phyloP scores from a whole-genome alignment of 2,329 filamentous ascomycete species.

The Trichophaea hybrida region DNA sequence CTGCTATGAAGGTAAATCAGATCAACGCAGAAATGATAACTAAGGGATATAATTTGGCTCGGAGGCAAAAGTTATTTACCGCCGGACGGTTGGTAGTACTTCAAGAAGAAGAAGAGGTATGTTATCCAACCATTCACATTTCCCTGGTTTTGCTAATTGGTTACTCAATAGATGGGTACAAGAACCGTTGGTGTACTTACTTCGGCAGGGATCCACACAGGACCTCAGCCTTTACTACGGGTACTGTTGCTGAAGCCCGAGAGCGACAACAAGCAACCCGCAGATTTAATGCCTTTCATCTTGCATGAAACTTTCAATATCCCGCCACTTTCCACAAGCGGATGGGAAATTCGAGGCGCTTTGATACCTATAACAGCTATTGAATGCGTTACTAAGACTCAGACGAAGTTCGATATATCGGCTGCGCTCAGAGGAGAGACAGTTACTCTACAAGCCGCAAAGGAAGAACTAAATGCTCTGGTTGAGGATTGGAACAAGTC shows the following conservation, averaged over 20 bases:
- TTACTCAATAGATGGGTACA: conserved; percentile 11
- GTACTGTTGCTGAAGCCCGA: conserved; percentile 22
- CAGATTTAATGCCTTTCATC: conserved; percentile 77
- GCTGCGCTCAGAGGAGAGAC: conserved; percentile 31
- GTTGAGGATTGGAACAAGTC: conserved; percentile 60
- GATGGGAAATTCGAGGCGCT: conserved; percentile 46
- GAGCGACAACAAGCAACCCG: conserved; percentile 29
- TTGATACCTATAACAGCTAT: conserved; percentile 58
- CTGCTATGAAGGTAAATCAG: conserved; percentile 63
- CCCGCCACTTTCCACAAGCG: conserved; percentile 49
- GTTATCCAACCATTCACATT: conserved; percentile 32
- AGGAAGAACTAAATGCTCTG: conserved; percentile 52
- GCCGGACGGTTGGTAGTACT: conserved; percentile 68
- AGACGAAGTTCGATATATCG: conserved; percentile 38
- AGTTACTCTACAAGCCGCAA: conserved; percentile 45
- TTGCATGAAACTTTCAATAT: conserved; percentile 54
- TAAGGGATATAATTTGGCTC: conserved; percentile 60
- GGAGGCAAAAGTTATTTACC: conserved; percentile 66
- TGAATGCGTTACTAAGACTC: conserved; percentile 66
- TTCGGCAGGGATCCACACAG: conserved; percentile 57
- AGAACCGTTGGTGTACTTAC: conserved; percentile 22
- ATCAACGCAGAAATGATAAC: conserved; percentile 71
- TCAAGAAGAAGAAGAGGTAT: conserved; percentile 33
- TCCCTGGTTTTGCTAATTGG: conserved; percentile 4
- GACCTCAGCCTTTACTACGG: conserved; percentile 28